phyloP scores from a whole-genome alignment of 306 rosid genomes.

The Quillaja saponaria region DNA sequence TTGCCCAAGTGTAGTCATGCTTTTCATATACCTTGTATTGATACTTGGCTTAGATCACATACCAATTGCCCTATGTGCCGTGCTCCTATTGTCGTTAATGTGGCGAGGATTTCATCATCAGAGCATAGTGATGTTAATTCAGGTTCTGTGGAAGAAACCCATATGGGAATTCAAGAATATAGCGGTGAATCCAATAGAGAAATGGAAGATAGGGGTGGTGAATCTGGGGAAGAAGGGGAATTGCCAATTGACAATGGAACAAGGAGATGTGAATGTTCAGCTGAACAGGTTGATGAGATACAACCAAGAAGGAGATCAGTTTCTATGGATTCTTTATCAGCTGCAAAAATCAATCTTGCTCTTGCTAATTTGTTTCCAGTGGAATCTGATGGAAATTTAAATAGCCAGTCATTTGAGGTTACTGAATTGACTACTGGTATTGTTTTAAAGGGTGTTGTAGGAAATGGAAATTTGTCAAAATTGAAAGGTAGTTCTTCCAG shows the following conservation, averaged over 20 bases:
- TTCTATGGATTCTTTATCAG: slow-evolving; percentile 60
- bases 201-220: slow-evolving; percentile 27
- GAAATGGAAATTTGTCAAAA: slow-evolving; percentile 35
- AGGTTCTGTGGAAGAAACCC: slow-evolving; percentile 31
- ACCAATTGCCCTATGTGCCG: slow-evolving; percentile 88
- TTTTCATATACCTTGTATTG: slow-evolving; percentile 81
- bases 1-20: slow-evolving; percentile 87
- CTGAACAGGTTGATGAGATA: background rate
- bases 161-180: slow-evolving; percentile 16
- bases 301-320: slow-evolving; percentile 56
- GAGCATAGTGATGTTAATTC: slow-evolving; percentile 30
- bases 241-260: slow-evolving; percentile 15
- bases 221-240: slow-evolving; percentile 30
- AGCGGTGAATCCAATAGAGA: slow-evolving; percentile 8
- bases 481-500: slow-evolving; percentile 50
- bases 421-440: background rate
- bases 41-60: slow-evolving; percentile 88
- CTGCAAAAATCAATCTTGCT: slow-evolving; percentile 39
- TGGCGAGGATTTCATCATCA: slow-evolving; percentile 11
- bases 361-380: slow-evolving; percentile 19
- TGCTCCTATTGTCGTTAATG: slow-evolving; percentile 53
- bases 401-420: slow-evolving; percentile 3
- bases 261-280: slow-evolving; percentile 17
- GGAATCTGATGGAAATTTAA: slow-evolving; percentile 28
- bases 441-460: slow-evolving; percentile 32